These are phyloP conservation scores for Achlya hypogyna DNA, from an alignment of 352 stramenopile species.

Conservation along the genomic window DNA sequence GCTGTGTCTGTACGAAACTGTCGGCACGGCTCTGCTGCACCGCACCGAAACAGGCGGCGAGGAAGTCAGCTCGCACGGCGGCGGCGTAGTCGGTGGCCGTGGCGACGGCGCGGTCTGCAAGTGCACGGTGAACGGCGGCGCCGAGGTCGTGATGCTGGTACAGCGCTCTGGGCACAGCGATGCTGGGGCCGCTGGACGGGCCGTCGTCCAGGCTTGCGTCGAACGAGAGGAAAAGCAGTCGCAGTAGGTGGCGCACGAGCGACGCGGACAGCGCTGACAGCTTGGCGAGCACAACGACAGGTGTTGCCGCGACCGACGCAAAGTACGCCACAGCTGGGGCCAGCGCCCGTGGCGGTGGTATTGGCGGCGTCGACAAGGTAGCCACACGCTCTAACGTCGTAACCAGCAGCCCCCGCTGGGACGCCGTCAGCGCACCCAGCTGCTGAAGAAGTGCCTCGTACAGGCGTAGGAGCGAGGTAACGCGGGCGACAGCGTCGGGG, in stretches of 20 bases:
- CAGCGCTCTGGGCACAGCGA: conserved; percentile 26
- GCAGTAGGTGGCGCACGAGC: conserved; percentile 45
- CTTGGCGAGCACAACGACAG: conserved; percentile 37
- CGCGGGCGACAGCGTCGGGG: background rate
- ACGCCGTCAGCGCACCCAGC: background rate
- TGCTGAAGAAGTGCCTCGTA: background rate
- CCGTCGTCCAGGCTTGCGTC: conserved; percentile 27
- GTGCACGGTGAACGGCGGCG: conserved; percentile 56
- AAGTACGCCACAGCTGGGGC: background rate
- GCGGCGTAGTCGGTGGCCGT: background rate
- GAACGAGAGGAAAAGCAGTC: conserved; percentile 53
- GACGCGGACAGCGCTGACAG: conserved; percentile 50
- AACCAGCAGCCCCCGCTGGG: background rate
- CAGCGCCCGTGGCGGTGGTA: no score
- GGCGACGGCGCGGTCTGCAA: conserved; percentile 37
- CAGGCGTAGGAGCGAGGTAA: background rate
- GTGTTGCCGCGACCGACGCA: background rate
- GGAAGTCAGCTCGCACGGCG: background rate
- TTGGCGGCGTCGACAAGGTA: no score
- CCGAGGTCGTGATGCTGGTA: conserved; percentile 71
- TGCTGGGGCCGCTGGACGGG: background rate
- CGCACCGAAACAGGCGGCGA: background rate
- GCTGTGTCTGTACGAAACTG: background rate
- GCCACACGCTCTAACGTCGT: no score
- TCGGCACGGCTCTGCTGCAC: background rate